A percentile compares a stretch with the other conserved stretches of the same genome.
Evolutionary conservation across 2,329 filamentous ascomycete species (phyloP).

Genomic region (Botrytis fragariae): DNA sequence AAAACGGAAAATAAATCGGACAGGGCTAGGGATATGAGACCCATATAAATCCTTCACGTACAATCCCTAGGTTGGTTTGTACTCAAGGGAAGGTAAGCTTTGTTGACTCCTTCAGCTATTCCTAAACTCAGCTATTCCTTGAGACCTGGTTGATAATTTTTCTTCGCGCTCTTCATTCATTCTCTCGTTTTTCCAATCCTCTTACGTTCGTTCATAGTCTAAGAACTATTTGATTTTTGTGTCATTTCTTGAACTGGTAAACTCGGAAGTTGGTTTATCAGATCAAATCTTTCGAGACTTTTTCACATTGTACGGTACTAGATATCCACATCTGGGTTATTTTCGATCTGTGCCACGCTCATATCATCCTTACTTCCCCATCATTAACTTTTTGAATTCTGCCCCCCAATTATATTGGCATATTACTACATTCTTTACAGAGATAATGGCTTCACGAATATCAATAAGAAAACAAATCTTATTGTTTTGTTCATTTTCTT

Average conservation of each 20-base stretch:
- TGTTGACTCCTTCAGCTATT: neutral
- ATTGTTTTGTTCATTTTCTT: constrained; percentile 7
- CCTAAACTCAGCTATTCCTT: neutral
- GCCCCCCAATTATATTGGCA: neutral
- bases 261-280: constrained; percentile 2
- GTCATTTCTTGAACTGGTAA: neutral
- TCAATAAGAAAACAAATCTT: neutral
- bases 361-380: neutral
- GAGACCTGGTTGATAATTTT: neutral
- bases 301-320: neutral
- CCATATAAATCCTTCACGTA: constrained; percentile 2
- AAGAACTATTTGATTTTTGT: neutral
- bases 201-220: neutral
- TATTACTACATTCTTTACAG: neutral
- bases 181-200: neutral
- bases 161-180: neutral
- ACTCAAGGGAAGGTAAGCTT: neutral
- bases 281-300: neutral
- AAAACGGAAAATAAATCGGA: neutral
- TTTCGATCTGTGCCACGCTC: neutral
- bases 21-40: neutral
- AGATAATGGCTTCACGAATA: constrained; percentile 9
- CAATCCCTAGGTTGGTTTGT: neutral
- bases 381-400: neutral
- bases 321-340: neutral